Percentiles rank a stretch among this genome's conserved stretches.
Conservation (phyloP, 163 green algal species). For the Picocystis sp. region DNA sequence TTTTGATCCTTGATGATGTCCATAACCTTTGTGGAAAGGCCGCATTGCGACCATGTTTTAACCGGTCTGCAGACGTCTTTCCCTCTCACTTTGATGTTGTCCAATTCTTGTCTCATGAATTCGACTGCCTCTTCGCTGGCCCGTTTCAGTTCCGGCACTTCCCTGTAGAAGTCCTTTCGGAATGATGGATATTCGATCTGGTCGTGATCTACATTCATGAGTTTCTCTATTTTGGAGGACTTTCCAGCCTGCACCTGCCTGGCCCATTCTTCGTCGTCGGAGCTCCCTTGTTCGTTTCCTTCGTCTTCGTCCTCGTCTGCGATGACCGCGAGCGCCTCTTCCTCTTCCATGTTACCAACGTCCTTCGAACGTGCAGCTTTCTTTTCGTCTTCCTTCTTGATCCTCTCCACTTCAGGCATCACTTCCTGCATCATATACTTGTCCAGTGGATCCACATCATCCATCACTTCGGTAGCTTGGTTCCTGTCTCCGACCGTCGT, state of each 20-base stretch:
- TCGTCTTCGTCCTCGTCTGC: not conserved
- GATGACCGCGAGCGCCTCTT: conserved; percentile 37
- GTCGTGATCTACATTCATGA: conserved; percentile 62
- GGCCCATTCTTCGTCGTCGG: conserved; percentile 34
- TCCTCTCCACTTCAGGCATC: conserved; percentile 17
- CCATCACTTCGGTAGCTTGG: not conserved
- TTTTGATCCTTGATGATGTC: conserved; percentile 41
- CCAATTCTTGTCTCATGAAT: conserved; percentile 53
- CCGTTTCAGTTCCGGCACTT: conserved; percentile 28
- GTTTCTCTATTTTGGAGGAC: conserved; percentile 74
- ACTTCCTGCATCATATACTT: conserved; percentile 11
- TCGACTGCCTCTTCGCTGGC: conserved; percentile 42
- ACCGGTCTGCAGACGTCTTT: conserved; percentile 74
- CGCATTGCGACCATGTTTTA: conserved; percentile 65
- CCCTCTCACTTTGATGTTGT: conserved; percentile 75
- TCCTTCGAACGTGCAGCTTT: conserved; percentile 16
- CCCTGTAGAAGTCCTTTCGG: conserved; percentile 82
- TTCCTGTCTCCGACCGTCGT: too few relatives aligned
- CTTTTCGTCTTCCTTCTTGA: conserved; percentile 17
- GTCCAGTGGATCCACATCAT: conserved; percentile 6
- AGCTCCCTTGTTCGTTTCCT: conserved; percentile 4
- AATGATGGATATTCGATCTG: conserved; percentile 72
- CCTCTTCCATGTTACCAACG: conserved; percentile 30
- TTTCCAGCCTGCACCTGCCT: conserved; percentile 44
- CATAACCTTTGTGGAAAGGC: conserved; percentile 13